Evolutionary conservation across 805 yeast species (phyloP).

Genomic region (Pichia ethanolica): DNA sequence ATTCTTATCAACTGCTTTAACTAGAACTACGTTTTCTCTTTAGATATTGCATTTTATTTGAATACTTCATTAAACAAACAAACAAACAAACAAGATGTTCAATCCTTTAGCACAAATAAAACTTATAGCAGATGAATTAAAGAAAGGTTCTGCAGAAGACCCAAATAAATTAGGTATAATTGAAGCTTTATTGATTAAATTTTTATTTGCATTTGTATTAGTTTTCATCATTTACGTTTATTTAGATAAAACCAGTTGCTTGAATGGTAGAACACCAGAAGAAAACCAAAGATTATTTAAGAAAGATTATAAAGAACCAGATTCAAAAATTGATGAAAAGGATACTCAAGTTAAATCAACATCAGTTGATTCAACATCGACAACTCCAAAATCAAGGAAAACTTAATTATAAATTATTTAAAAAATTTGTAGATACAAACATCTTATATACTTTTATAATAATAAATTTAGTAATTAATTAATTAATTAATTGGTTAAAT

Average conservation of each 20-base stretch:
- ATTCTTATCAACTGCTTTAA: too few relatives aligned
- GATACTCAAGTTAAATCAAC: not conserved
- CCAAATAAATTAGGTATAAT: slow-evolving; percentile 11
- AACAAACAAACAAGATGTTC: slow-evolving; percentile 3
- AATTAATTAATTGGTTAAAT: too few relatives aligned
- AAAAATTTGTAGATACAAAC: not conserved
- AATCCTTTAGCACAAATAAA: slow-evolving; percentile 15
- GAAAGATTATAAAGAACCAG: not conserved
- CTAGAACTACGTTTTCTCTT: too few relatives aligned
- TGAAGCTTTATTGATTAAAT: slow-evolving; percentile 18
- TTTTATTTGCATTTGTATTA: slow-evolving; percentile 19
- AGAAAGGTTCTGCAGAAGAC: slow-evolving; percentile 1
- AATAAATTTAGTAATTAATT: too few relatives aligned
- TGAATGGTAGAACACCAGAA: slow-evolving; percentile 17
- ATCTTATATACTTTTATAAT: too few relatives aligned
- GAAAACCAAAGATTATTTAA: slow-evolving; percentile 14
- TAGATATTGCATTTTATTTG: too few relatives aligned
- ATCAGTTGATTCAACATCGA: too few relatives aligned
- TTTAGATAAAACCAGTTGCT: slow-evolving; percentile 18
- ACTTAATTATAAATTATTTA: too few relatives aligned
- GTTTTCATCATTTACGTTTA: slow-evolving; percentile 17
- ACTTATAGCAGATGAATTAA: slow-evolving; percentile 6
- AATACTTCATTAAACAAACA: too few relatives aligned
- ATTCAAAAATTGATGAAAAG: not conserved
- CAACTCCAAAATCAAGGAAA: too few relatives aligned